Conservation (phyloP, 2,329 filamentous ascomycete genomes). For the Penicillium polonicum region DNA sequence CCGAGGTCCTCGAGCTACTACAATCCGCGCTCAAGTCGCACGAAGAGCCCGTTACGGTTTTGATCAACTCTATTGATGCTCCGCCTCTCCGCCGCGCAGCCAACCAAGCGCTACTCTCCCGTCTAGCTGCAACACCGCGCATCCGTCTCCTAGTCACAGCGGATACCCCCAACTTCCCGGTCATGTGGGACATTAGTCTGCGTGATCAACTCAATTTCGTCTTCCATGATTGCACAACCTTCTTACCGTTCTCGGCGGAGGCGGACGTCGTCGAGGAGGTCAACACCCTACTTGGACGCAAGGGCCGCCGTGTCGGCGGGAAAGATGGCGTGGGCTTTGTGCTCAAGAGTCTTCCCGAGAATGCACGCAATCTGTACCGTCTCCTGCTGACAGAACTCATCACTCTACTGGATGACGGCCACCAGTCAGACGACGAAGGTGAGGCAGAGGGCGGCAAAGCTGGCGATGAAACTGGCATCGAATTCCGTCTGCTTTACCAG, state of each 20-base stretch:
- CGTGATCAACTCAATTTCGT: constrained; percentile 79
- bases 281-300: constrained; percentile 79
- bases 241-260: constrained; percentile 70
- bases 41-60: constrained; percentile 57
- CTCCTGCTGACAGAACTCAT: constrained; percentile 83
- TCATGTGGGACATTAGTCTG: constrained; percentile 87
- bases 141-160: constrained; percentile 76
- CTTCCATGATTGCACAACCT: constrained; percentile 94
- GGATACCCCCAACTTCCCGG: constrained; percentile 81
- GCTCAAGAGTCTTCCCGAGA: constrained; percentile 83
- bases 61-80: constrained; percentile 87
- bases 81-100: constrained; percentile 68
- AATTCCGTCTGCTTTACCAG: constrained; percentile 89
- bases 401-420: constrained; percentile 59
- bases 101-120: constrained; percentile 70
- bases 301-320: constrained; percentile 75
- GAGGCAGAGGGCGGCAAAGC: constrained; percentile 36
- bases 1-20: constrained; percentile 67
- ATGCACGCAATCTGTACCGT: constrained; percentile 82
- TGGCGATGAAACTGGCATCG: constrained; percentile 62
- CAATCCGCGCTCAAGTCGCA: constrained; percentile 58
- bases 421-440: constrained; percentile 51
- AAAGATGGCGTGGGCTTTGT: constrained; percentile 92
- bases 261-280: constrained; percentile 87
- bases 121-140: constrained; percentile 69